Evolutionary conservation across 805 yeast genomes (phyloP).

Genomic region (Cyberlindnera amylophila): DNA sequence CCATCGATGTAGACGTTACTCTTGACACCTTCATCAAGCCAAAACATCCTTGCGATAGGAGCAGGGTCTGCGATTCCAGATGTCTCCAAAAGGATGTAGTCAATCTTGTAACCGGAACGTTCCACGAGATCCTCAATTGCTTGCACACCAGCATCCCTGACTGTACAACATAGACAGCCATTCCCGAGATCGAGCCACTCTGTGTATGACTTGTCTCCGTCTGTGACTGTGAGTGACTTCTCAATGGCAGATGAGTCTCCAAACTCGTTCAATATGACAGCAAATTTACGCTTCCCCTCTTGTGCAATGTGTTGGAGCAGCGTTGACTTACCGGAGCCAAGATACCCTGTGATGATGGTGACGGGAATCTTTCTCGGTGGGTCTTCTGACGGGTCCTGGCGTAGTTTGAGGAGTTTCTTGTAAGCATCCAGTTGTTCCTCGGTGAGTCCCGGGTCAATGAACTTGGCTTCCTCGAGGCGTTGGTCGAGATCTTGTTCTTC

Average conservation of each 20-base stretch:
- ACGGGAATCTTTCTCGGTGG: constrained; percentile 64
- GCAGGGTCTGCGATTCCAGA: constrained; percentile 98
- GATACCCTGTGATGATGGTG: constrained; percentile 89
- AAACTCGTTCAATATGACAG: constrained; percentile 88
- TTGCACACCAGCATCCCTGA: constrained; percentile 88
- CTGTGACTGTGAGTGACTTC: constrained; percentile 69
- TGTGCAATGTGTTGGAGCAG: constrained; percentile 70
- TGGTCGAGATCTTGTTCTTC: constrained; percentile 21
- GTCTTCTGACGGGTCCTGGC: constrained; percentile 6
- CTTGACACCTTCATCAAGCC: constrained; percentile 89
- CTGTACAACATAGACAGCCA: constrained; percentile 96
- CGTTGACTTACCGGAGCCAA: constrained; percentile 94
- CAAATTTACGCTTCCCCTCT: constrained; percentile 69
- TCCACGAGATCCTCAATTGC: constrained; percentile 88
- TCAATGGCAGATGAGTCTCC: constrained; percentile 91
- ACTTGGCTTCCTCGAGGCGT: constrained; percentile 16
- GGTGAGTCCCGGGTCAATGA: constrained; percentile 14
- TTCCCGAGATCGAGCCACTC: constrained; percentile 97
- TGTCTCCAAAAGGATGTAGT: constrained; percentile 89
- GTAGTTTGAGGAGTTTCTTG: constrained; percentile 17
- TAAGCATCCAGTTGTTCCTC: constrained; percentile 18
- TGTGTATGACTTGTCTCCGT: constrained; percentile 54
- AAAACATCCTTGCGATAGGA: constrained; percentile 94
- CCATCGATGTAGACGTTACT: constrained; percentile 89
- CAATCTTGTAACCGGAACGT: constrained; percentile 67